Base-by-base conservation (phyloP, 768 basidiomycete genomes). In the Collybiopsis luxurians region DNA sequence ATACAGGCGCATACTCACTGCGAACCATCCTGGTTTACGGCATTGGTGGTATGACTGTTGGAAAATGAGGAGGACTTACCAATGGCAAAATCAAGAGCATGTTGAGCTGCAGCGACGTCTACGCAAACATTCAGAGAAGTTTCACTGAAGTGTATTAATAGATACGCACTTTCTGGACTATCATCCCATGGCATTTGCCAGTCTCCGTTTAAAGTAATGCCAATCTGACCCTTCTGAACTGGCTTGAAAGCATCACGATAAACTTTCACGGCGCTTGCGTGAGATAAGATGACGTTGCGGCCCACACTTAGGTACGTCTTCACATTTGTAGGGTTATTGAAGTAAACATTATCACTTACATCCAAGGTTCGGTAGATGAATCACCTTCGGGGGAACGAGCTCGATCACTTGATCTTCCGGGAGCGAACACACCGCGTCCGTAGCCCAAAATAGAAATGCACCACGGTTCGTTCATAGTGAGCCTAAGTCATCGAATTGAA, bases 381-480 rank as follows among this genome's bases (percentile, higher is more conserved):
- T 88, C 76, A 42, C 85, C 84, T 68, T 84, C 82, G 3, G 80
- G 69, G 39, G 79, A 84, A 55, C 83, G 79, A 52, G 63, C 66
- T 21, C 87, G 80, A 67, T 87, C 83, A 69, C 83, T 86, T 63
- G 82, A 84, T 54, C 85, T 74, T 38, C 87, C 86, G 43, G 86
- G 87, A 2, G 86, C 88, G 60, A 90, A 90, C 13, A 84, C 78
- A 45, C 86, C 88, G 45, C 81, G 76, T 13, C 84, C 84, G 63
- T 89, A 86, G n/a, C 89, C 87, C 47, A 86, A 72, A 62, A 87
- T 75, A 49, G 87, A 79, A 51, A 85, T 76, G 66, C 84, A 84
- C 86, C 84, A 87, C 0, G 87, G 87, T 72, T 92, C 88, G 67
- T 90, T 90, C 70, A 89, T 75, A 2, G 87, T 90, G 48, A 89